These are phyloP conservation scores for Amborella trichopoda DNA, from an alignment of 164 flowering plant genomes.

Conservation along the genomic window DNA sequence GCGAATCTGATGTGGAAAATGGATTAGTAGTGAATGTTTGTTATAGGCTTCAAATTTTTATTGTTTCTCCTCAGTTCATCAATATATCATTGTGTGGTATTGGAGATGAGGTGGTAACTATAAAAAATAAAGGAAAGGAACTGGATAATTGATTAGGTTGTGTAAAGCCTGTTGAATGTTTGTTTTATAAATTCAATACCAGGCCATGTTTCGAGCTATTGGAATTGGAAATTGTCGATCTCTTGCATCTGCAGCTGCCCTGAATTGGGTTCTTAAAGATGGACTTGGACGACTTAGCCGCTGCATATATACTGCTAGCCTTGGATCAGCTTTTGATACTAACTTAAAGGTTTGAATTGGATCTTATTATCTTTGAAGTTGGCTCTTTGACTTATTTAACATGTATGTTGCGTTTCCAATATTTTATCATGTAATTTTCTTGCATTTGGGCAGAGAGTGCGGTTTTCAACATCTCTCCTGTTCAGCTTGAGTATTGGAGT, in stretches of 20 bases:
- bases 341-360: constrained; percentile 59
- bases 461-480: constrained; percentile 70
- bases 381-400: background rate
- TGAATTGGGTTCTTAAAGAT: constrained; percentile 91
- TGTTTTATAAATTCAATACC: constrained; percentile 4
- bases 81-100: background rate
- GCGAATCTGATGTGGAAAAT: too few relatives aligned
- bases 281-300: constrained; percentile 82
- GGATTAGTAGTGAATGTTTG: too few relatives aligned
- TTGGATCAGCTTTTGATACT: constrained; percentile 84
- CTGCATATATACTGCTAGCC: constrained; percentile 77
- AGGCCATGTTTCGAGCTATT: constrained; percentile 97
- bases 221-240: constrained; percentile 79
- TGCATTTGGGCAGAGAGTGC: constrained; percentile 50
- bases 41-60: background rate
- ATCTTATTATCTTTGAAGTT: background rate
- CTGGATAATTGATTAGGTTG: background rate
- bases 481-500: constrained; percentile 84
- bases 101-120: background rate
- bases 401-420: constrained; percentile 1
- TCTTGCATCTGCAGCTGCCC: constrained; percentile 83
- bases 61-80: background rate
- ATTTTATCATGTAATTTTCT: background rate
- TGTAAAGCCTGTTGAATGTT: background rate
- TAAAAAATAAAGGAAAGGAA: background rate